These are phyloP conservation scores for Eugenia klotzschiana DNA, from an alignment of 441 rosid species.

Conservation along the genomic window DNA sequence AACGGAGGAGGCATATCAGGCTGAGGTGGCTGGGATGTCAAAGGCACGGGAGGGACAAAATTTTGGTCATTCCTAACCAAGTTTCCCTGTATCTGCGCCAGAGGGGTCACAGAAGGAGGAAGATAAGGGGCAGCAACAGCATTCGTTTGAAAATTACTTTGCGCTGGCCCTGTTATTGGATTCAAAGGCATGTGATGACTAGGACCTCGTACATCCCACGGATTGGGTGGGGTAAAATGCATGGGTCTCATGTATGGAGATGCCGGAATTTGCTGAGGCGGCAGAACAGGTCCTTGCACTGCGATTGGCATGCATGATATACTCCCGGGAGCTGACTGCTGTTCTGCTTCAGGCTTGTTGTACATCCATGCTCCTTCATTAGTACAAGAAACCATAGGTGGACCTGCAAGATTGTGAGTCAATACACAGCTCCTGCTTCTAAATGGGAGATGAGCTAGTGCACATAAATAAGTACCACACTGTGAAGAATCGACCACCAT, in stretches of 20 bases:
- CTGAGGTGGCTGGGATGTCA: conserved; percentile 29
- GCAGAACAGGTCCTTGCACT: conserved; percentile 46
- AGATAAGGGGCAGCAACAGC: conserved; percentile 52
- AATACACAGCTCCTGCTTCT: conserved; percentile 7
- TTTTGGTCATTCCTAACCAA: conserved; percentile 43
- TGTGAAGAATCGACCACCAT: background rate
- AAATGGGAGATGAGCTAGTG: background rate
- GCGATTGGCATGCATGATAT: conserved; percentile 37
- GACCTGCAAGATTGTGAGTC: conserved; percentile 16
- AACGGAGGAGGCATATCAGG: conserved; percentile 30
- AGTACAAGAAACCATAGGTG: conserved; percentile 13
- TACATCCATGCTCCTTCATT: conserved; percentile 31
- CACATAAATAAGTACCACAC: background rate
- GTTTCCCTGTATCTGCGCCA: conserved; percentile 58
- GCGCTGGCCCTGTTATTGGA: conserved; percentile 33
- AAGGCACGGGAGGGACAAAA: conserved; percentile 34
- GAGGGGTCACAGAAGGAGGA: conserved; percentile 69
- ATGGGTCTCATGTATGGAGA: conserved; percentile 57
- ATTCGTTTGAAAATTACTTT: conserved; percentile 36
- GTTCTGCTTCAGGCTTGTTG: conserved; percentile 21
- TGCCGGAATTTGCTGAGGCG: conserved; percentile 56
- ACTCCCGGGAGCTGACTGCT: conserved; percentile 39
- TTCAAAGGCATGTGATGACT: conserved; percentile 41
- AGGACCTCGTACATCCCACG: conserved; percentile 67
- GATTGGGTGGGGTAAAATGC: conserved; percentile 48